These are phyloP conservation scores for Fusarium veterinarium DNA, from an alignment of 2,329 filamentous ascomycete species.

Conservation along the genomic window DNA sequence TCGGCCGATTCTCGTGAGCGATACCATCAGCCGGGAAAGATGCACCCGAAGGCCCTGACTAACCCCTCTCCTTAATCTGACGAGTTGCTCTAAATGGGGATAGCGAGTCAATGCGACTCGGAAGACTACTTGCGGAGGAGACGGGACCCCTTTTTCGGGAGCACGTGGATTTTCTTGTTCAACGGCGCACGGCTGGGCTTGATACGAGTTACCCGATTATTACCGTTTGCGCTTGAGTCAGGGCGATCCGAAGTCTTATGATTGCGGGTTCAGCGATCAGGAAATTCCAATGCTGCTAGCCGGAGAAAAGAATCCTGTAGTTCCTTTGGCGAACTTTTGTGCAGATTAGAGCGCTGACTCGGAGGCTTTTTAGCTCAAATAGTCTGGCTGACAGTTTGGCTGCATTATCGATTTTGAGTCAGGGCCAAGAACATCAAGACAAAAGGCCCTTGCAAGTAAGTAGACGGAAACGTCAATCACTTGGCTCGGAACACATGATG, in stretches of 20 bases:
- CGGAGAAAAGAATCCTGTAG: not conserved
- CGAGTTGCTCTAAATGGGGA: not conserved
- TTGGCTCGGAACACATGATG: fast-evolving
- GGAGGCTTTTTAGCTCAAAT: not conserved
- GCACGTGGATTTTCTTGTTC: not conserved
- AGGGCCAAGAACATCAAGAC: not conserved
- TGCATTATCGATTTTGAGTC: not conserved
- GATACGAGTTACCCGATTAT: not conserved
- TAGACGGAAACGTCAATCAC: not conserved
- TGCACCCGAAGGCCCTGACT: not conserved
- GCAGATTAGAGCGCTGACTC: not conserved
- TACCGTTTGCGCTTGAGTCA: not conserved
- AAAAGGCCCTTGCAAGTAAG: fast-evolving
- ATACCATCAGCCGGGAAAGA: not conserved
- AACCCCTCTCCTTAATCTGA: not conserved
- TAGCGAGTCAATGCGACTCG: not conserved
- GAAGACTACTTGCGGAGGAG: not conserved
- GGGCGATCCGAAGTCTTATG: not conserved
- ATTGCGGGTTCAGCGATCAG: not conserved
- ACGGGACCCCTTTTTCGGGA: not conserved
- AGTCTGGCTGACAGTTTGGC: not conserved
- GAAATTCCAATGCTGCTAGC: not conserved
- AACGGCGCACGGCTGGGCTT: not conserved
- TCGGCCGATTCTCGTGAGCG: not conserved
- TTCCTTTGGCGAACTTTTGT: not conserved